Percentiles rank a stretch among this genome's conserved stretches.
phyloP scores from a whole-genome alignment of 306 rosid genomes.

The Alnus rubra region DNA sequence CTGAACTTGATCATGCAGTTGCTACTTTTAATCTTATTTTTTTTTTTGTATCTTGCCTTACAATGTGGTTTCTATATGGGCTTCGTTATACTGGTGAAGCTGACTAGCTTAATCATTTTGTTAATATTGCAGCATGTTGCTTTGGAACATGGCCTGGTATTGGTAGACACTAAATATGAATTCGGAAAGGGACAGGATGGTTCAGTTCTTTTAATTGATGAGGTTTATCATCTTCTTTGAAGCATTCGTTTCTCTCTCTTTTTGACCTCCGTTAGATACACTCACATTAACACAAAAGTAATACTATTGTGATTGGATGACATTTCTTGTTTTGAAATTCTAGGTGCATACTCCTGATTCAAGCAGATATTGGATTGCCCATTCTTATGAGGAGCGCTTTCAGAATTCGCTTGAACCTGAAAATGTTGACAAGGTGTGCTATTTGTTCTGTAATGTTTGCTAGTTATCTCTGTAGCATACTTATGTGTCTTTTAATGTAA shows the following conservation, averaged over 20 bases:
- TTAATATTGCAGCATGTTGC: conserved; percentile 73
- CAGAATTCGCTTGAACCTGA: conserved; percentile 87
- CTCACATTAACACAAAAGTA: conserved; percentile 14
- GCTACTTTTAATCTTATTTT: background rate
- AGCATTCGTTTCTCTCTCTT: background rate
- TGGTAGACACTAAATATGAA: conserved; percentile 95
- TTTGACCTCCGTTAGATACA: background rate
- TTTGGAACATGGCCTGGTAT: conserved; percentile 85
- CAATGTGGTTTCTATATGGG: conserved; percentile 4
- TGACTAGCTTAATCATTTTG: conserved; percentile 25
- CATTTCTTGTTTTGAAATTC: conserved; percentile 17
- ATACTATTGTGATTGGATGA: conserved; percentile 15
- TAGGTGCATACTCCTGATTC: conserved; percentile 99
- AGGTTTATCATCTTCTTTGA: conserved; percentile 49
- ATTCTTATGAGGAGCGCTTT: conserved; percentile 70
- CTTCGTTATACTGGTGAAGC: background rate
- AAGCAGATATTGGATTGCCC: conserved; percentile 95
- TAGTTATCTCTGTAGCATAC: conserved; percentile 9
- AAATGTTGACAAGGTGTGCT: conserved; percentile 85
- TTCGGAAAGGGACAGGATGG: conserved; percentile 90
- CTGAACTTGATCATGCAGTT: background rate
- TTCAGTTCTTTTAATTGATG: conserved; percentile 84
- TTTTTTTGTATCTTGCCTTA: background rate
- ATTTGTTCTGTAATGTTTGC: conserved; percentile 11
- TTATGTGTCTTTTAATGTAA: conserved; percentile 1